Base-by-base conservation (phyloP, 306 rosid genomes). In the Pachyrhizus erosus region DNA sequence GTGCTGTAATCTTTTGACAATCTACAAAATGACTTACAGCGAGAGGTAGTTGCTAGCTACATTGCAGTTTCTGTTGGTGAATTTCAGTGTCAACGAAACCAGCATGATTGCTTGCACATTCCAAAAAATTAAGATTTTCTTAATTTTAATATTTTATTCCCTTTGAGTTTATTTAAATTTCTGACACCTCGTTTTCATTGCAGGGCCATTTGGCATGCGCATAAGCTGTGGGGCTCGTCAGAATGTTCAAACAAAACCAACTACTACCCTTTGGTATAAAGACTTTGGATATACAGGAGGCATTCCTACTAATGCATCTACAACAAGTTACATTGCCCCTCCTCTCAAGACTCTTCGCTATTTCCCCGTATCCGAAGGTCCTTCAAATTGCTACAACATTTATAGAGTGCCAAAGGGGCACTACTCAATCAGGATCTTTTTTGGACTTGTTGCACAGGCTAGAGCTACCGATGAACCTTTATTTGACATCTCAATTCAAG, bases 211-310 rank as follows among this genome's bases (percentile, higher is more conserved):
- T 90, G 91, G 89, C 17, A 81, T 93, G 97, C 98, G 94, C 49
- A 88, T 96, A 80, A 96, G 93, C 88, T 96, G 98, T 70, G 99
- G 99, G 48, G 96, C 98, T 71, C 92, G 92, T 18, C 43, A 84
- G 5, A 81, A 93, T 84, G 92, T 91, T 73, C 90, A 80, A 71
- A 93, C 99, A 14, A 40, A 12, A 17, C 97, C 97, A 39, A 92
- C 94, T 27, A 88, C 89, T 69, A 96, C 99, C 27, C 83, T 65
- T 9, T 96, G 99, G 99, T 75, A 13, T 83, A 93, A 93, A 88
- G 99, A 96, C 83, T 96, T 91, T 81, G 94, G 91, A 40, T 96
- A 93, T 83, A 91, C 99, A 62, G 98, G 98, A 84, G 99, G 99
- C 21, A 80, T 90, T 62, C 92, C 99, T 0, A n/a, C 89, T 17